Evolutionary conservation across 208 protist genomes (phyloP).

Genomic region (Vickermania spadyakhi): DNA sequence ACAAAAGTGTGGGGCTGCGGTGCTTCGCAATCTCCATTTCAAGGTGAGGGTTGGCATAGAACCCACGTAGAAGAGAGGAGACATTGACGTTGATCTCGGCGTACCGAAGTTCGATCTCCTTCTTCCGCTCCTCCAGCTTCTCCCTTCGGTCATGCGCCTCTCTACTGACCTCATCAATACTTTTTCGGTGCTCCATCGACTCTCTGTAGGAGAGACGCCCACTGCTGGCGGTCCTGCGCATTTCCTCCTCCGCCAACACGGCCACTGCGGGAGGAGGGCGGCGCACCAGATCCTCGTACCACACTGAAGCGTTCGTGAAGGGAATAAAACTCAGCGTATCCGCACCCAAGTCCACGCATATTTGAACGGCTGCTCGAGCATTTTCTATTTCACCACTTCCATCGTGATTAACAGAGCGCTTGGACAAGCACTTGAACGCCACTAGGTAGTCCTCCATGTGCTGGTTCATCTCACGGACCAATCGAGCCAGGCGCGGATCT

Average conservation of each 20-base stretch:
- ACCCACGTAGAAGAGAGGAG: conserved; percentile 21
- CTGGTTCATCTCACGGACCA: conserved; percentile 25
- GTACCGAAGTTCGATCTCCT: background rate
- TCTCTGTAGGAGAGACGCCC: background rate
- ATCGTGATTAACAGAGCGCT: conserved; percentile 3
- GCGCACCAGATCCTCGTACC: background rate
- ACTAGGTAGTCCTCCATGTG: conserved; percentile 37
- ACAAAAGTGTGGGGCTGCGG: conserved; percentile 9
- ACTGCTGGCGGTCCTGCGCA: background rate
- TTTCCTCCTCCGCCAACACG: background rate
- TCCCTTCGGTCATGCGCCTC: background rate
- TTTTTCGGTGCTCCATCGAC: background rate
- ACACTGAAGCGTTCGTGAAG: conserved; percentile 9
- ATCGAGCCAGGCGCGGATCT: conserved; percentile 4
- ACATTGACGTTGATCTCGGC: conserved; percentile 10
- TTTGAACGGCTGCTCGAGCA: conserved; percentile 18
- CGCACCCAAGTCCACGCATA: conserved; percentile 32
- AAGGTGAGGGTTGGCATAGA: conserved; percentile 24
- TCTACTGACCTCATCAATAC: background rate
- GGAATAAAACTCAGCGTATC: conserved; percentile 11
- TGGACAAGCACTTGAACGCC: conserved; percentile 13
- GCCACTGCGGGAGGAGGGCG: background rate
- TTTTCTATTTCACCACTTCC: background rate
- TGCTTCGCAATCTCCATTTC: conserved; percentile 14
- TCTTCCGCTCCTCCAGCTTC: background rate